Evolutionary conservation across 1,284 basidiomycete genomes (phyloP).

Genomic region (Marasmius tenuissimus): DNA sequence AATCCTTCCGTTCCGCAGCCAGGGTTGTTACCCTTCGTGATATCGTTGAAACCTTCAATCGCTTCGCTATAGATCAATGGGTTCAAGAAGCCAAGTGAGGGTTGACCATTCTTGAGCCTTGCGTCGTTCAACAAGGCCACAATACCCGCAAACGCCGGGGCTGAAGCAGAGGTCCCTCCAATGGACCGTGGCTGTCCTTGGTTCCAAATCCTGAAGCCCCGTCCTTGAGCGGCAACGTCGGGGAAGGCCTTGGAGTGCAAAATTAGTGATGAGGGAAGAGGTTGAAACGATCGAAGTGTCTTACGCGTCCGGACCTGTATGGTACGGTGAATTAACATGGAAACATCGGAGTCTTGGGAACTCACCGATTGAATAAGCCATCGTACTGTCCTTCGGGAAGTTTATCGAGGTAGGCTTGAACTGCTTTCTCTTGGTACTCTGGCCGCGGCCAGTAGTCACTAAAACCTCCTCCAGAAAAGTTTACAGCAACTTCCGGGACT

Average conservation of each 20-base stretch:
- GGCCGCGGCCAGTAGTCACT: constrained; percentile 57
- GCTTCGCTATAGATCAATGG: constrained; percentile 51
- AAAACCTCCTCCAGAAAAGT: constrained; percentile 67
- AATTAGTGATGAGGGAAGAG: neutral
- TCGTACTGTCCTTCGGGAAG: constrained; percentile 48
- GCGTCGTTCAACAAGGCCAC: constrained; percentile 65
- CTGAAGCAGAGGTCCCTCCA: constrained; percentile 43
- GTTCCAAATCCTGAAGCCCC: constrained; percentile 39
- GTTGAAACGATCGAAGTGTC: neutral
- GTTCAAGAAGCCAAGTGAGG: constrained; percentile 60
- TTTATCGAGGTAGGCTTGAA: constrained; percentile 40
- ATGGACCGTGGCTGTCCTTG: constrained; percentile 27
- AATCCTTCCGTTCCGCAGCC: constrained; percentile 50
- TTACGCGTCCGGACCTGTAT: constrained; percentile 33
- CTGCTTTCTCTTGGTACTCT: constrained; percentile 48
- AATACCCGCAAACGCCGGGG: constrained; percentile 48
- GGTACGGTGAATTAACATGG: constrained; percentile 6
- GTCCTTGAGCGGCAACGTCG: constrained; percentile 62
- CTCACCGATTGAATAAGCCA: constrained; percentile 61
- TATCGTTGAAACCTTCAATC: constrained; percentile 46
- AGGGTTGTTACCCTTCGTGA: constrained; percentile 51
- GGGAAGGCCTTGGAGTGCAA: constrained; percentile 45
- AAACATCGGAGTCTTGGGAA: constrained; percentile 9
- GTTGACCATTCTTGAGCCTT: constrained; percentile 40
- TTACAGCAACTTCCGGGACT: constrained; percentile 46